Conservation (phyloP, 495 filamentous ascomycete species). For the Penicillium parvum region DNA sequence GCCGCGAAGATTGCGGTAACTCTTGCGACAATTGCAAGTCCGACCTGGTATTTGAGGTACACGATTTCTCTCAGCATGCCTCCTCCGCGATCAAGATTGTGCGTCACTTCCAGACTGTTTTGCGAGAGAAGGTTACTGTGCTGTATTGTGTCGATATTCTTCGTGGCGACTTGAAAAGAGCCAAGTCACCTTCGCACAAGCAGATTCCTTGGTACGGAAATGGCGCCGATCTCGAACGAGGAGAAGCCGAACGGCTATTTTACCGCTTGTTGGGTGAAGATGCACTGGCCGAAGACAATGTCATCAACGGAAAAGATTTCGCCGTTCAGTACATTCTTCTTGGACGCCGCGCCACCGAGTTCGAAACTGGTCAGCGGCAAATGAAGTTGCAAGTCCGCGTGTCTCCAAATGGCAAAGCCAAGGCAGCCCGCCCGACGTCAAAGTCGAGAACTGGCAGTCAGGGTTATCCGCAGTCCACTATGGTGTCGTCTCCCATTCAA, state of each 20-base stretch:
- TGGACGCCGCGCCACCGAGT: slow-evolving; percentile 50
- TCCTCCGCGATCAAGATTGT: slow-evolving; percentile 63
- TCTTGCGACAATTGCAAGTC: slow-evolving; percentile 87
- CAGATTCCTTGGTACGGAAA: slow-evolving; percentile 48
- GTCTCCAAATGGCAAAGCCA: slow-evolving; percentile 44
- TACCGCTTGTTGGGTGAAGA: slow-evolving; percentile 58
- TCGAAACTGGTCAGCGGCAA: slow-evolving; percentile 45
- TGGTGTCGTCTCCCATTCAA: slow-evolving; percentile 78
- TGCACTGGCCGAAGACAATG: slow-evolving; percentile 54
- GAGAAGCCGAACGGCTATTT: slow-evolving; percentile 61
- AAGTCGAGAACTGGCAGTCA: slow-evolving; percentile 16
- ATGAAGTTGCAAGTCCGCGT: slow-evolving; percentile 57
- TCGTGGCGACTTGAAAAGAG: slow-evolving; percentile 52
- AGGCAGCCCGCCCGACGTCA: slow-evolving; percentile 18
- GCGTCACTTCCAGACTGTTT: slow-evolving; percentile 45
- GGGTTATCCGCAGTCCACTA: slow-evolving; percentile 63
- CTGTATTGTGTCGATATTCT: slow-evolving; percentile 58
- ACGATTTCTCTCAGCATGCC: slow-evolving; percentile 75
- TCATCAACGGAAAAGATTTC: slow-evolving; percentile 56
- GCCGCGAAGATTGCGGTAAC: slow-evolving; percentile 60
- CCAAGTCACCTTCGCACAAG: slow-evolving; percentile 42
- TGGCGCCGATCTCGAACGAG: slow-evolving; percentile 53
- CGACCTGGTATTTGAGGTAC: slow-evolving; percentile 57
- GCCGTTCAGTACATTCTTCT: slow-evolving; percentile 56
- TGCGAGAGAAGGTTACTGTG: slow-evolving; percentile 44